Percentiles rank a stretch among this genome's conserved stretches.
These are phyloP conservation scores for Lipomyces yamadae DNA, from an alignment of 805 yeast genomes.

Conservation along the genomic window DNA sequence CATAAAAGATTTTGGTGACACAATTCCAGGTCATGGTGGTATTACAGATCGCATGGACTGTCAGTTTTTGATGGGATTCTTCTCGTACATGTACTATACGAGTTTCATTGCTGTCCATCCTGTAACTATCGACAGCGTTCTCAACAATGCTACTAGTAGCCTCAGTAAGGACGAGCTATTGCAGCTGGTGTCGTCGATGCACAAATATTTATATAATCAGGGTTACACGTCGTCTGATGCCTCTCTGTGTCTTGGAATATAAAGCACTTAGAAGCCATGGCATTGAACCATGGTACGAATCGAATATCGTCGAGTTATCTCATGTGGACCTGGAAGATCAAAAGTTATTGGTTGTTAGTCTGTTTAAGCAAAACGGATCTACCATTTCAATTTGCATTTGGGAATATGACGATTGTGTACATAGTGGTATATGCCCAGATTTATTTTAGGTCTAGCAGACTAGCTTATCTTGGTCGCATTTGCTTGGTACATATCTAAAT, in stretches of 20 bases:
- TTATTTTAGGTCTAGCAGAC: too few relatives aligned
- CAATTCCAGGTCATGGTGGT: conserved; percentile 99
- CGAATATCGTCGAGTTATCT: neutral
- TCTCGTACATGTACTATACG: conserved; percentile 87
- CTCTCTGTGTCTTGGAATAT: conserved; percentile 24
- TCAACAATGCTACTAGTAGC: conserved; percentile 76
- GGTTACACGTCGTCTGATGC: conserved; percentile 38
- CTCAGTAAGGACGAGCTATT: conserved; percentile 67
- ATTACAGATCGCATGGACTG: conserved; percentile 97
- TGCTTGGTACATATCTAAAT: too few relatives aligned
- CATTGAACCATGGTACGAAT: neutral
- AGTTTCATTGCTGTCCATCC: conserved; percentile 73
- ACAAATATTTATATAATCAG: conserved; percentile 53
- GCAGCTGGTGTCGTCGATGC: conserved; percentile 62
- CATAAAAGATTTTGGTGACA: conserved; percentile 95
- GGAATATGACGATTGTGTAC: too few relatives aligned
- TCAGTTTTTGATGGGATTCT: conserved; percentile 97
- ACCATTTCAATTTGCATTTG: too few relatives aligned
- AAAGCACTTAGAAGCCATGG: neutral
- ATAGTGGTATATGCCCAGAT: too few relatives aligned
- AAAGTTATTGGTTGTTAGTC: too few relatives aligned
- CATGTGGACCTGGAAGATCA: neutral
- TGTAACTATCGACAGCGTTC: conserved; percentile 66
- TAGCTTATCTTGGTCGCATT: too few relatives aligned
- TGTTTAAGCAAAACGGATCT: too few relatives aligned